Evolutionary conservation across 768 basidiomycete species (phyloP).

Genomic region (Leccinum rimulosum): DNA sequence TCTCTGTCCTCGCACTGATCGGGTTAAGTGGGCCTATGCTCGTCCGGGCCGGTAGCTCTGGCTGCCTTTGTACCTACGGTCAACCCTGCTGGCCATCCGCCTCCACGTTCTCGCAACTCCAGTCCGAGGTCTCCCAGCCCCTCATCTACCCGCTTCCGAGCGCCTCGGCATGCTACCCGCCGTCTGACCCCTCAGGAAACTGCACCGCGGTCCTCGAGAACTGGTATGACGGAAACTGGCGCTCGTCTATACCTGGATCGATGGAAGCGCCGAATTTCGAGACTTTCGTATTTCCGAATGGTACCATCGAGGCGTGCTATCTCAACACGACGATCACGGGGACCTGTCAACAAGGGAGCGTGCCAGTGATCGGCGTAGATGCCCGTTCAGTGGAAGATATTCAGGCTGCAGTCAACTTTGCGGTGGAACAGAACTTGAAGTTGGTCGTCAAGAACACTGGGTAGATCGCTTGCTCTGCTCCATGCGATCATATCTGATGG

Average conservation of each 20-base stretch:
- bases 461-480: constrained; percentile 4
- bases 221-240: constrained; percentile 39
- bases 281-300: constrained; percentile 38
- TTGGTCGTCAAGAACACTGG: constrained; percentile 31
- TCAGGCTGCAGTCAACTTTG: constrained; percentile 26
- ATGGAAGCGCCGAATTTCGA: constrained; percentile 37
- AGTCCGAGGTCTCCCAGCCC: constrained; percentile 16
- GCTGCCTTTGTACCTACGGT: constrained; percentile 18
- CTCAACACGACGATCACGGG: constrained; percentile 32
- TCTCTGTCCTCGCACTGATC: background rate
- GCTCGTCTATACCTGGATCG: constrained; percentile 39
- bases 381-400: constrained; percentile 24
- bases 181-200: constrained; percentile 32
- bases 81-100: constrained; percentile 21
- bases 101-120: constrained; percentile 12
- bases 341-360: constrained; percentile 23
- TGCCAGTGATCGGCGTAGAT: constrained; percentile 27
- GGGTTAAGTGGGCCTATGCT: background rate
- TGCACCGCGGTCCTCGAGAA: constrained; percentile 33
- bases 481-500: background rate
- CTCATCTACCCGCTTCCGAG: constrained; percentile 14
- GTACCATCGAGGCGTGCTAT: constrained; percentile 38
- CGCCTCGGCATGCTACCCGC: constrained; percentile 20
- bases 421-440: constrained; percentile 18
- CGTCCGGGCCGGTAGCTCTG: background rate